Evolutionary conservation across 805 yeast species (phyloP).

Genomic region (Ogataea trehaloabstinens): DNA sequence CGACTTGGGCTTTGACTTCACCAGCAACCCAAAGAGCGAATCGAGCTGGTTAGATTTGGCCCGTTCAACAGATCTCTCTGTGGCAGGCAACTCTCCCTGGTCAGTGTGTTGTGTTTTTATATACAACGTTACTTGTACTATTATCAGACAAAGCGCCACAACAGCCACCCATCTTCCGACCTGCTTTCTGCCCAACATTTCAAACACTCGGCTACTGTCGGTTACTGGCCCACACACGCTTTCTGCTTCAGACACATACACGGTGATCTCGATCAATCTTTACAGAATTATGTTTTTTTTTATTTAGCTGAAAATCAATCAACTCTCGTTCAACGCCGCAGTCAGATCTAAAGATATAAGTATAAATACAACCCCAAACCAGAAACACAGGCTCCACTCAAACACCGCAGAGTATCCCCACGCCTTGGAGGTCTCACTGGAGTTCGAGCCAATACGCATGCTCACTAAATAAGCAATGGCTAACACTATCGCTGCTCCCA

Average conservation of each 20-base stretch:
- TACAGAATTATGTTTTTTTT: too few species aligned
- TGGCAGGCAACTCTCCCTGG: not conserved
- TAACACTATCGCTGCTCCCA: constrained; percentile 58
- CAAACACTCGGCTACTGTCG: too few species aligned
- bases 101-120: not conserved
- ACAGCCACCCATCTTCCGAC: not conserved
- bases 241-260: too few species aligned
- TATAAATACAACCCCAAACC: constrained; percentile 70
- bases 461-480: constrained; percentile 65
- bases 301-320: too few species aligned
- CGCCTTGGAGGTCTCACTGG: constrained; percentile 30
- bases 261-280: too few species aligned
- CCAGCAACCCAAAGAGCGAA: constrained; percentile 25
- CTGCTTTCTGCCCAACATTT: too few species aligned
- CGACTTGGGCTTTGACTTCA: constrained; percentile 32
- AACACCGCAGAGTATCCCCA: constrained; percentile 58
- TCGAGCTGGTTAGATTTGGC: constrained; percentile 6
- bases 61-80: too few species aligned
- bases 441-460: constrained; percentile 17
- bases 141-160: not conserved
- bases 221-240: too few species aligned
- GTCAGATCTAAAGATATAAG: constrained; percentile 67
- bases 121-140: not conserved
- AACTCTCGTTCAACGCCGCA: too few species aligned
- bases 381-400: constrained; percentile 88